Percentiles rank a stretch among this genome's conserved stretches.
phyloP scores from a whole-genome alignment of 352 stramenopile genomes.

The Pythium utonaiense region DNA sequence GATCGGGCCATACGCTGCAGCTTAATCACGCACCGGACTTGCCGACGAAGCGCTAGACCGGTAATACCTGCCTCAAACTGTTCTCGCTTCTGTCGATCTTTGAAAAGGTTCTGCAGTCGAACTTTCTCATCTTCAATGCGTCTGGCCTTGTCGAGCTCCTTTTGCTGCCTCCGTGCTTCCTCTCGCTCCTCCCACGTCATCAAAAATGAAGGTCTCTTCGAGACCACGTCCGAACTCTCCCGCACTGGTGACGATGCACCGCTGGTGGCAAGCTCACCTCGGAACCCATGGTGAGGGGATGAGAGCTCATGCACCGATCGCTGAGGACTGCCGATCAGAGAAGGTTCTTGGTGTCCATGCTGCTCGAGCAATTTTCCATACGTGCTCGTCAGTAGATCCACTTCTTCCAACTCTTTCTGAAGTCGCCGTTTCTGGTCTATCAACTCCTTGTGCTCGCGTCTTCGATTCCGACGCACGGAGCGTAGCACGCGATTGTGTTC shows the following conservation, averaged over 20 bases:
- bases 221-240: constrained; percentile 12
- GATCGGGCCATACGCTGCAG: constrained; percentile 32
- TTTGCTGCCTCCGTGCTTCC: constrained; percentile 47
- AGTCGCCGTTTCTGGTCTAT: constrained; percentile 36
- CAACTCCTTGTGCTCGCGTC: constrained; percentile 12
- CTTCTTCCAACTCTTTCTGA: constrained; percentile 46
- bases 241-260: neutral
- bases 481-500: constrained; percentile 28
- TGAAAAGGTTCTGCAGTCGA: constrained; percentile 33
- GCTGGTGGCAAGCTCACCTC: neutral
- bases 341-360: neutral
- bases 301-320: neutral
- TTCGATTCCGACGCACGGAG: constrained; percentile 19
- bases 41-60: constrained; percentile 15
- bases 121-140: constrained; percentile 67
- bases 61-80: constrained; percentile 13
- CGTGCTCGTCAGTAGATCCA: constrained; percentile 47
- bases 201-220: constrained; percentile 55
- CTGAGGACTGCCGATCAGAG: neutral
- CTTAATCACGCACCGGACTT: constrained; percentile 18
- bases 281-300: neutral
- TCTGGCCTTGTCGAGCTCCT: constrained; percentile 47
- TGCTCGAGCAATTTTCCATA: constrained; percentile 47
- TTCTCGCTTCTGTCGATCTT: constrained; percentile 29
- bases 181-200: constrained; percentile 77